Evolutionary conservation across 805 yeast genomes (phyloP), one percentile per base, ranked within the genome.

Genomic region (Wickerhamiella galacta): DNA sequence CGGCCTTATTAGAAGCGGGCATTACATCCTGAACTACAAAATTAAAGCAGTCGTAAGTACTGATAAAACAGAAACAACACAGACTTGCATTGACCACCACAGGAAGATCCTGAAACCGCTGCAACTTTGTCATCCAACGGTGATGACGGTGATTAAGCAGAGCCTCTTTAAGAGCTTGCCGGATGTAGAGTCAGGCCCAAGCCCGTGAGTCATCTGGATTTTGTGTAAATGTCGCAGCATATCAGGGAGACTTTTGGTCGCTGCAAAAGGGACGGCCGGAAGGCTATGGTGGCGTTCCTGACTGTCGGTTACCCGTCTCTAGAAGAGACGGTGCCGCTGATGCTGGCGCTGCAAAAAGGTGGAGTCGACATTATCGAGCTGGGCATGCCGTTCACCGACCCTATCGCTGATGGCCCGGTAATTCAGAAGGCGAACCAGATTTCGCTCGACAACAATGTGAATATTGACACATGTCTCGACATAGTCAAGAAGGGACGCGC

Each of bases 351-450:
- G 60, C 96, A 90, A 61, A 79, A 70, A 19, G 95, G 94, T 43
- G 99, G 99, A 36, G 92, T 79, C 24, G 96, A 90, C 51, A 68
- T 90, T 40, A 81, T 90, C 45, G 99, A 90, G 59, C 60, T 90
- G 30, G 98, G 99, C 40, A 60, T 90, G 53, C 99, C 99, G 30
- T 90, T 90, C 55, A 76, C 94, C 16, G 99, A 90, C 54, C 98
- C 99, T 24, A 83, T 90, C 53, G 99, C 96, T 21, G 99, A 90
- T 56, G 99, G 99, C 30, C 93, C 96, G 25, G 81, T 93, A 12
- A 90, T 90, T 48, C 98, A 90, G 60, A 72, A 63, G 21, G 82
- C 96, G 24, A 85, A 85, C 59, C 43, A 49, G 34, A 37, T 56
- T n/a, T 90, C 98, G 14, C 64, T 90, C 41, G 65, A 69, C 17